These are phyloP conservation scores for Pseudogymnoascus sp. DNA, from an alignment of 2,329 filamentous ascomycete genomes.

Conservation along the genomic window DNA sequence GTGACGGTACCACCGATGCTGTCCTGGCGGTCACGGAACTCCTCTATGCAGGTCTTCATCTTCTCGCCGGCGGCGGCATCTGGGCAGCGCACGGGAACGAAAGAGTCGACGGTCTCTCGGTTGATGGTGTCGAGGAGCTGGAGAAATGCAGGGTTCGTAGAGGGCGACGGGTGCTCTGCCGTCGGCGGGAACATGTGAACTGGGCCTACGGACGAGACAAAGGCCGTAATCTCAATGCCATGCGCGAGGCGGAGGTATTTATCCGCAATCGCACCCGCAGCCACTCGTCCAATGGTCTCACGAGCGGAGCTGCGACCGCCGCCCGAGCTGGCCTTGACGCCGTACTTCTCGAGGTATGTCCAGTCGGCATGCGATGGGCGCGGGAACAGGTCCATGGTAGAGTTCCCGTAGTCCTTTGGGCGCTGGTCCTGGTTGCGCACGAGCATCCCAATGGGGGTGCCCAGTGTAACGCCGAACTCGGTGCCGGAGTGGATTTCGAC, in stretches of 20 bases:
- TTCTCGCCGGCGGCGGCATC: conserved; percentile 52
- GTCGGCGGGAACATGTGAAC: conserved; percentile 71
- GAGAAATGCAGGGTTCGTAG: conserved; percentile 73
- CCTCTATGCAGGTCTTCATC: conserved; percentile 75
- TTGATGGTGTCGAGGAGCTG: conserved; percentile 64
- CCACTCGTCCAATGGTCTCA: conserved; percentile 89
- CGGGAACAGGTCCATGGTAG: conserved; percentile 87
- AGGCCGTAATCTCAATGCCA: conserved; percentile 85
- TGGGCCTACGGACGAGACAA: conserved; percentile 75
- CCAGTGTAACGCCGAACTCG: conserved; percentile 81
- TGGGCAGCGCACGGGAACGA: conserved; percentile 83
- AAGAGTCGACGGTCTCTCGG: conserved; percentile 70
- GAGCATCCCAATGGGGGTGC: conserved; percentile 80
- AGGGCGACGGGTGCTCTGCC: conserved; percentile 56
- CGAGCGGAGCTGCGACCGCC: conserved; percentile 87
- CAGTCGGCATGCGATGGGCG: conserved; percentile 91
- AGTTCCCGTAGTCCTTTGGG: conserved; percentile 81
- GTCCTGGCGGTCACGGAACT: conserved; percentile 70
- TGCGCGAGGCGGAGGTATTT: conserved; percentile 79
- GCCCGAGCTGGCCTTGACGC: conserved; percentile 82
- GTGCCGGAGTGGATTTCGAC: conserved; percentile 91
- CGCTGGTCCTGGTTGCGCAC: conserved; percentile 91
- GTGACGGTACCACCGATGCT: conserved; percentile 93
- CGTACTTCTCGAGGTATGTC: conserved; percentile 97
- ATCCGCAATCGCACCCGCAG: conserved; percentile 85